Conservation (phyloP, 345 rosid genomes). For the Pistacia integerrima region DNA sequence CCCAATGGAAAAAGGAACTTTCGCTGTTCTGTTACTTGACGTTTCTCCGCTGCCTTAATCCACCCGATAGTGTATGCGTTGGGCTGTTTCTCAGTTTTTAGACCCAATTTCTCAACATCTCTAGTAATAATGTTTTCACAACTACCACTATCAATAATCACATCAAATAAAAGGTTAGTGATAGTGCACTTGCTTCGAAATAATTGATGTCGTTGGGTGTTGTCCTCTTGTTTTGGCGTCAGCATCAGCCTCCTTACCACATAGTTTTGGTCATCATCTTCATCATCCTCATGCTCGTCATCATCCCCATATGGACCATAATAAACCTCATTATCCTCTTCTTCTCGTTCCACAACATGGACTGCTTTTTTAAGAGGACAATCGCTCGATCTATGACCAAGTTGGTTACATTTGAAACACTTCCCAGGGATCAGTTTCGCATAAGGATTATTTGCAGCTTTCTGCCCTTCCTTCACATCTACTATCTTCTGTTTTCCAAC, state of each 20-base stretch:
- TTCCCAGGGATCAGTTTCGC: neutral
- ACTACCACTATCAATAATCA: too few relatives aligned
- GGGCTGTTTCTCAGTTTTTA: too few relatives aligned
- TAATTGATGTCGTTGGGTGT: too few relatives aligned
- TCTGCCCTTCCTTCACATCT: neutral
- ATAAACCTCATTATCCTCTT: neutral
- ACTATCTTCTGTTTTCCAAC: neutral
- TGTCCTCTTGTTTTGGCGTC: too few relatives aligned
- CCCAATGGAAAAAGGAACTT: too few relatives aligned
- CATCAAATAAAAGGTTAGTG: too few relatives aligned
- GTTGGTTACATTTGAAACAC: conserved; percentile 6
- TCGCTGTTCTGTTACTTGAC: too few relatives aligned
- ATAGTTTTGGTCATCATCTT: neutral
- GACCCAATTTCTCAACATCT: too few relatives aligned
- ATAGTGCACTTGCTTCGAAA: too few relatives aligned
- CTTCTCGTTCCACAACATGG: neutral
- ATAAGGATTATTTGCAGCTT: neutral
- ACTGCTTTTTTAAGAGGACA: neutral
- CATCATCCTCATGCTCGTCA: neutral
- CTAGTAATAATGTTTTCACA: too few relatives aligned
- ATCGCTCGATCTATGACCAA: neutral
- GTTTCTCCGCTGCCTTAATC: too few relatives aligned
- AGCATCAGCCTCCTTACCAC: neutral
- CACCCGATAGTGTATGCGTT: too few relatives aligned
- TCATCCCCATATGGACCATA: neutral